A percentile compares a stretch with the other conserved stretches of the same genome.
Conservation (phyloP, 1,139 yeast genomes). For the Hyphopichia wangnamkhiaoensis region DNA sequence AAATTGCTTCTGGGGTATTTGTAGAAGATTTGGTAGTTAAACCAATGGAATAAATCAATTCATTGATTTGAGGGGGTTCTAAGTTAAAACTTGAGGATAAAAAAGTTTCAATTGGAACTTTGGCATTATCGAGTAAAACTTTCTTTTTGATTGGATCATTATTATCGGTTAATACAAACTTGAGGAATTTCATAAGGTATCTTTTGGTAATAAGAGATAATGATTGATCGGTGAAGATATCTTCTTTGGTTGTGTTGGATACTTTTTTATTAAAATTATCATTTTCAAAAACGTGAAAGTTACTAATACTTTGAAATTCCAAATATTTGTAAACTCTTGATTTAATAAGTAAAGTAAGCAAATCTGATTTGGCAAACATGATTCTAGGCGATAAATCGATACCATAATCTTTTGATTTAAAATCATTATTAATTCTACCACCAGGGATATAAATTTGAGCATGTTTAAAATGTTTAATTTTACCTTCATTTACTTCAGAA, state of each 20-base stretch:
- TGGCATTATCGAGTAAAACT: constrained; percentile 56
- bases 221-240: constrained; percentile 87
- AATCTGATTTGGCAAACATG: constrained; percentile 84
- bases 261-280: constrained; percentile 81
- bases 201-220: constrained; percentile 78
- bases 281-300: constrained; percentile 89
- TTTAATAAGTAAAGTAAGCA: constrained; percentile 73
- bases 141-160: constrained; percentile 50
- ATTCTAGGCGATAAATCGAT: constrained; percentile 88
- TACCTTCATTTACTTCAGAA: constrained; percentile 55
- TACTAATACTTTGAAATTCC: constrained; percentile 86
- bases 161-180: constrained; percentile 74
- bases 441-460: constrained; percentile 76
- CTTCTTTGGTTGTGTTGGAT: constrained; percentile 77
- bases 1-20: constrained; percentile 70
- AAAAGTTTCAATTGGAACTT: constrained; percentile 59
- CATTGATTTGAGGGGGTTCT: constrained; percentile 73
- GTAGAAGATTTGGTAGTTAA: constrained; percentile 63
- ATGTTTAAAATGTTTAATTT: constrained; percentile 53
- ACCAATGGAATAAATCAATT: constrained; percentile 83
- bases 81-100: constrained; percentile 66
- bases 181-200: constrained; percentile 86
- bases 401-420: constrained; percentile 74
- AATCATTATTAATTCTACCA: constrained; percentile 39
- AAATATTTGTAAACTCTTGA: constrained; percentile 87